Conservation (phyloP, 106 monocot species). For the Vanilla planifolia region DNA sequence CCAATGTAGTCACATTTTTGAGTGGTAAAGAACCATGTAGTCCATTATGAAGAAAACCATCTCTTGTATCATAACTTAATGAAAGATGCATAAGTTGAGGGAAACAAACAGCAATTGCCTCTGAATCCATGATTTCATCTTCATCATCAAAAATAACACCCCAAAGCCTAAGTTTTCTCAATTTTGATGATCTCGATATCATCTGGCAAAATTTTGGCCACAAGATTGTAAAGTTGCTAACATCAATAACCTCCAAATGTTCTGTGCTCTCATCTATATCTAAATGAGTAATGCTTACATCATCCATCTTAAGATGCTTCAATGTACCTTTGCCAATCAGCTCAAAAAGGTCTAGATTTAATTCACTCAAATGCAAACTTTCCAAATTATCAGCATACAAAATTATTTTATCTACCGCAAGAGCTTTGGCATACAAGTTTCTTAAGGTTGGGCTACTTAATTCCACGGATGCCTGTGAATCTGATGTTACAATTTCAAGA, state of each 20-base stretch:
- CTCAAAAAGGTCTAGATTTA: slow-evolving; percentile 90
- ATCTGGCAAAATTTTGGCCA: slow-evolving; percentile 92
- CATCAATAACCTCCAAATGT: slow-evolving; percentile 76
- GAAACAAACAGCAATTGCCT: slow-evolving; percentile 70
- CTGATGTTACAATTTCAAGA: slow-evolving; percentile 77
- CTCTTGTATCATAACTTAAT: slow-evolving; percentile 75
- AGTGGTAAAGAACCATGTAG: slow-evolving; percentile 58
- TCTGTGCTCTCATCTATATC: slow-evolving; percentile 85
- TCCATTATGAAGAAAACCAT: slow-evolving; percentile 64
- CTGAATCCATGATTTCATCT: slow-evolving; percentile 86
- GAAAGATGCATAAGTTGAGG: slow-evolving; percentile 70
- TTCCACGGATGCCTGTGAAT: slow-evolving; percentile 79
- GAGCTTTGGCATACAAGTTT: slow-evolving; percentile 51
- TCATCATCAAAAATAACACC: slow-evolving; percentile 94
- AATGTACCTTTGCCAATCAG: slow-evolving; percentile 74
- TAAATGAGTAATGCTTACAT: slow-evolving; percentile 90
- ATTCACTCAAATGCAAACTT: slow-evolving; percentile 66
- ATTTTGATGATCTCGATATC: slow-evolving; percentile 71
- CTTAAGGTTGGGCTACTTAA: slow-evolving; percentile 70
- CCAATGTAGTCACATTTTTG: slow-evolving; percentile 62
- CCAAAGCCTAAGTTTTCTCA: slow-evolving; percentile 77
- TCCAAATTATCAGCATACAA: slow-evolving; percentile 89
- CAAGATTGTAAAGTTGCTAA: slow-evolving; percentile 78
- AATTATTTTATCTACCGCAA: slow-evolving; percentile 80
- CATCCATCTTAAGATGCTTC: slow-evolving; percentile 79